Conservation (phyloP, 768 basidiomycete genomes). For the Termitomyces sp. region DNA sequence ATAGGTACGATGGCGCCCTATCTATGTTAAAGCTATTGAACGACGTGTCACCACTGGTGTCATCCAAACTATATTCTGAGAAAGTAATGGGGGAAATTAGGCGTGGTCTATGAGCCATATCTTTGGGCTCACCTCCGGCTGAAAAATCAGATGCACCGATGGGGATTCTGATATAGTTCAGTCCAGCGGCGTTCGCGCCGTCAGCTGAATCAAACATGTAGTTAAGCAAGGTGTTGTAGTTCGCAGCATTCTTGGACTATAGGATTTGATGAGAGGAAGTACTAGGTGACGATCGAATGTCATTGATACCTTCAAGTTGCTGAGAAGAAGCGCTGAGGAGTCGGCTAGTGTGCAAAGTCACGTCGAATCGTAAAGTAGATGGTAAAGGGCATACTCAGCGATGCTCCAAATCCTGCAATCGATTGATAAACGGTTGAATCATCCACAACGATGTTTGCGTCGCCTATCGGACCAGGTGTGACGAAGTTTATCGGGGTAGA, state of each 20-base stretch:
- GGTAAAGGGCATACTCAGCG: conserved; percentile 46
- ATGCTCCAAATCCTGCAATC: conserved; percentile 66
- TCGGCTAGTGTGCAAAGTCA: conserved; percentile 48
- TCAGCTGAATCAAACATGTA: conserved; percentile 64
- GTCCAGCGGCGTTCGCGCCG: conserved; percentile 59
- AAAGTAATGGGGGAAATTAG: neutral
- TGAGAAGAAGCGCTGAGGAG: conserved; percentile 61
- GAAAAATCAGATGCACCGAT: conserved; percentile 79
- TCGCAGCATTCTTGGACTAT: conserved; percentile 49
- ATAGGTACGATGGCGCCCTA: conserved; percentile 59
- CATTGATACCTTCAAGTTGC: conserved; percentile 57
- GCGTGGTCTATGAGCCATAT: neutral
- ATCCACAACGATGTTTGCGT: conserved; percentile 62
- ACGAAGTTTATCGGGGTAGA: conserved; percentile 56
- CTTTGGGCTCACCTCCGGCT: conserved; percentile 34
- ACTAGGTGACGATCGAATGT: too few relatives aligned
- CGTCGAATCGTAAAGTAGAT: neutral
- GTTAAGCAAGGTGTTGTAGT: conserved; percentile 58
- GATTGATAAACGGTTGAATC: conserved; percentile 57
- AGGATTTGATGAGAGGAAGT: neutral
- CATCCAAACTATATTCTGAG: conserved; percentile 65
- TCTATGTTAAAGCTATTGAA: conserved; percentile 58
- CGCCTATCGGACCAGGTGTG: conserved; percentile 53
- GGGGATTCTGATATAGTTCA: conserved; percentile 68
- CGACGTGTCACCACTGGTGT: conserved; percentile 57